Percentiles rank a stretch among this genome's conserved stretches.
Conservation (phyloP, 2,329 filamentous ascomycete genomes). For the Didymella lethalis region DNA sequence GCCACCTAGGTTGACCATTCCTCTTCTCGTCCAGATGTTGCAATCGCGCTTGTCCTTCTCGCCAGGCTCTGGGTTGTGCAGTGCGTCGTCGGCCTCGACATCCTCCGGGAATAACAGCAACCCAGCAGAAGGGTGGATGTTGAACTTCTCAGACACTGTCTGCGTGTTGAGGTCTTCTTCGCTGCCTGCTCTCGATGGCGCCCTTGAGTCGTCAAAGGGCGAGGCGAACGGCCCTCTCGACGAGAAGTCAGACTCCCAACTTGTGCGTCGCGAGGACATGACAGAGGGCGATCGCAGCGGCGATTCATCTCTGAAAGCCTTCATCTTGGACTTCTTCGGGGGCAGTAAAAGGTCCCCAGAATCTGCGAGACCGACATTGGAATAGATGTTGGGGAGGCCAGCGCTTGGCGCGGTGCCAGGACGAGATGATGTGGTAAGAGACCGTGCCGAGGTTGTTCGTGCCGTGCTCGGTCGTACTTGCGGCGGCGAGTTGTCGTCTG, state of each 20-base stretch:
- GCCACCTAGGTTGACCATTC: slow-evolving; percentile 70
- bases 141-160: slow-evolving; percentile 77
- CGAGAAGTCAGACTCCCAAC: slow-evolving; percentile 69
- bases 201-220: slow-evolving; percentile 67
- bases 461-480: slow-evolving; percentile 48
- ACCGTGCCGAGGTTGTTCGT: slow-evolving; percentile 55
- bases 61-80: slow-evolving; percentile 74
- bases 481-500: slow-evolving; percentile 43
- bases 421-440: slow-evolving; percentile 52
- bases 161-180: slow-evolving; percentile 74
- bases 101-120: slow-evolving; percentile 74
- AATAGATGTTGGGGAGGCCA: slow-evolving; percentile 46
- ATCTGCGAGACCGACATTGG: slow-evolving; percentile 47
- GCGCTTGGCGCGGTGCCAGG: slow-evolving; percentile 48
- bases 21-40: slow-evolving; percentile 70
- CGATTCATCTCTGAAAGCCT: slow-evolving; percentile 61
- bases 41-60: slow-evolving; percentile 69
- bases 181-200: slow-evolving; percentile 67
- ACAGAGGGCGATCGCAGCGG: slow-evolving; percentile 60
- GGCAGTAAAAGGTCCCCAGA: slow-evolving; percentile 61
- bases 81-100: slow-evolving; percentile 75
- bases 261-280: slow-evolving; percentile 68
- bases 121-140: slow-evolving; percentile 72
- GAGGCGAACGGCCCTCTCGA: slow-evolving; percentile 61
- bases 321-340: slow-evolving; percentile 58